Evolutionary conservation across 1,284 basidiomycete species (phyloP), one percentile per base, ranked within the genome.

Genomic region (Ustilago shanxiensis): DNA sequence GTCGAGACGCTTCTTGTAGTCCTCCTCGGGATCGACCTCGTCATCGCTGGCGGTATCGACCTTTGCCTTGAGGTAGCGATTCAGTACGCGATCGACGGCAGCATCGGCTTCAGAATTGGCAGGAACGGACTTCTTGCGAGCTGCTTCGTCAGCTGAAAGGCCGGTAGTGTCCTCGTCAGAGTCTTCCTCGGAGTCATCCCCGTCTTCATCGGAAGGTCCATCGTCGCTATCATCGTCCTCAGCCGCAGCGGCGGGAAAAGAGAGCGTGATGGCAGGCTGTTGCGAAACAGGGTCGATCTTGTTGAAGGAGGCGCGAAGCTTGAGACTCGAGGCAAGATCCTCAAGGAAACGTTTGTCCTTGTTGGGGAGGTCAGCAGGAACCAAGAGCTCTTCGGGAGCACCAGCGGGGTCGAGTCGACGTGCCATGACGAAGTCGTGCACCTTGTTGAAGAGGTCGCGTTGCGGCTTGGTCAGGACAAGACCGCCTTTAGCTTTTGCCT

Each of bases 61-160:
- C 29, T 91, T 91, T 18, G 95, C 94, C 85, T 92, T 93, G 78
- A 91, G 90, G 83, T 98, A 99, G 88, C 96, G 96, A 74, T 88
- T 88, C 82, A 98, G 87, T 31, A 98, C 93, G 5, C 95, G 89
- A 79, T 93, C 90, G 51, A 97, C 90, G 0, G 95, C 95, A 14
- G 87, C 88, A 20, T 87, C 87, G 60, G 75, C 52, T 41, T 77
- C 75, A 14, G 71, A 70, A 37, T 64, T 66, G 26, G 60, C 59
- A 13, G 28, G 44, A 18, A 28, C 47, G 18, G 49, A n/a, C 35
- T 70, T 66, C 53, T 18, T 50, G 51, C 26, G 35, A 39, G 60
- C 62, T 14, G 49, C 31, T 14, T 89, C 89, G 84, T 93, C 93
- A 24, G 88, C 26, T 22, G 45, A 47, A 20, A 16, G 37, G 37